A percentile compares a stretch with the other conserved stretches of the same genome.
These are phyloP conservation scores for Mikania micrantha DNA, from an alignment of 129 eudicot genomes.

Conservation along the genomic window DNA sequence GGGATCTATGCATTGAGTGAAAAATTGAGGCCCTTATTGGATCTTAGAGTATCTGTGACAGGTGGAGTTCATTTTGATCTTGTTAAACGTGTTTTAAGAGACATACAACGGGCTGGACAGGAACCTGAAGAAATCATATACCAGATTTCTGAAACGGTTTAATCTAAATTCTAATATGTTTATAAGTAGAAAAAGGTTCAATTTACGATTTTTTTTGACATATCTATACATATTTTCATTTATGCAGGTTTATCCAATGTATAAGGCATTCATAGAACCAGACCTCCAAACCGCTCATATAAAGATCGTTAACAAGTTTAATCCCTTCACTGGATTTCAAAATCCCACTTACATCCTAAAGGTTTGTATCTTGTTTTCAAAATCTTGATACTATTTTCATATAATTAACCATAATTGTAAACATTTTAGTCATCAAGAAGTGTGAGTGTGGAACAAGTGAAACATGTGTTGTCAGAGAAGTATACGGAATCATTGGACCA, in stretches of 20 bases:
- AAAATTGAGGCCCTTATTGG: slow-evolving; percentile 71
- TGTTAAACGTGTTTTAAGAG: slow-evolving; percentile 88
- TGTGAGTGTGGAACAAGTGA: slow-evolving; percentile 59
- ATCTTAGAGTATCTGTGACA: slow-evolving; percentile 89
- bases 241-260: slow-evolving; percentile 92
- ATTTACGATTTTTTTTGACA: not conserved
- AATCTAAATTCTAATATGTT: slow-evolving; percentile 6
- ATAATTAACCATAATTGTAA: slow-evolving; percentile 2
- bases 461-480: slow-evolving; percentile 51
- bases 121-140: slow-evolving; percentile 91
- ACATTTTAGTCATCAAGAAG: slow-evolving; percentile 55
- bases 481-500: slow-evolving; percentile 53
- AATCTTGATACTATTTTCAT: no score
- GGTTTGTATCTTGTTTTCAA: not conserved
- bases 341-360: slow-evolving; percentile 79
- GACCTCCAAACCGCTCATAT: slow-evolving; percentile 89
- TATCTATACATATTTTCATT: not conserved
- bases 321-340: slow-evolving; percentile 91
- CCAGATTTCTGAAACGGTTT: slow-evolving; percentile 92
- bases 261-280: slow-evolving; percentile 96
- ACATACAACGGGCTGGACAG: slow-evolving; percentile 93
- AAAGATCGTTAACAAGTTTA: slow-evolving; percentile 79
- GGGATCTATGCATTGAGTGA: slow-evolving; percentile 85
- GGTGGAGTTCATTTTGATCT: slow-evolving; percentile 98
- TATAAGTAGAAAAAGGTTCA: not conserved